Percentiles rank a stretch among this genome's conserved stretches.
Conservation (phyloP, 176 grass and related monocot species). For the Avena atlantica region DNA sequence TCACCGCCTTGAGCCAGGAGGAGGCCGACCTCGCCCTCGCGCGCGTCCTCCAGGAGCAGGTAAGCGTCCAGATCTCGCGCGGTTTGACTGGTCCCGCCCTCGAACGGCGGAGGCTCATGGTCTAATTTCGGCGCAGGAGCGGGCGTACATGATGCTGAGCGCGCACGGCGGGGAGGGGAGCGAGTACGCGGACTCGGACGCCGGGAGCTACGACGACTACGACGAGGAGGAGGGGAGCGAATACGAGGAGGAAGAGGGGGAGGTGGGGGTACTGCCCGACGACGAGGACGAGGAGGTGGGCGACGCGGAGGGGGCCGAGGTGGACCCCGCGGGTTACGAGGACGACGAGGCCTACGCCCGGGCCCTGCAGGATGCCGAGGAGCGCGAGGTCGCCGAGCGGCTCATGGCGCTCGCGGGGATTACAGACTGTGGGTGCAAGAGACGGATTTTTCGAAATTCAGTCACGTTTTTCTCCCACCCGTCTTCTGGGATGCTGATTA, state of each 20-base stretch:
- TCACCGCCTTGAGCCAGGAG: conserved; percentile 94
- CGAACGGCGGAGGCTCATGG: not conserved
- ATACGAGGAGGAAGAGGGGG: conserved; percentile 35
- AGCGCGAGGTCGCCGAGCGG: conserved; percentile 67
- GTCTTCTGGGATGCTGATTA: not conserved
- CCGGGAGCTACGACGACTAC: conserved; percentile 58
- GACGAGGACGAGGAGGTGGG: conserved; percentile 51
- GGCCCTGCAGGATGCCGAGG: conserved; percentile 77
- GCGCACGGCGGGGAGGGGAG: conserved; percentile 59
- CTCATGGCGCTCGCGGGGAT: conserved; percentile 81
- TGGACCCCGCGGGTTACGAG: conserved; percentile 52
- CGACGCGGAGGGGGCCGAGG: conserved; percentile 30
- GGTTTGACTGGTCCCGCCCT: not conserved
- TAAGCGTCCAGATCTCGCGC: conserved; percentile 22
- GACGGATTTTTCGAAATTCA: not conserved
- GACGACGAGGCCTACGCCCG: conserved; percentile 81
- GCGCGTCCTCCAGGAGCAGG: conserved; percentile 94
- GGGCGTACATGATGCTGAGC: conserved; percentile 88
- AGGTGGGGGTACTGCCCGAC: conserved; percentile 36
- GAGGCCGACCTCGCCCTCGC: conserved; percentile 97
- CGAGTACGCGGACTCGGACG: conserved; percentile 71
- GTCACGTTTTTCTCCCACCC: not conserved
- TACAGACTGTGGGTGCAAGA: conserved; percentile 56
- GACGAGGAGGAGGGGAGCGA: conserved; percentile 50
- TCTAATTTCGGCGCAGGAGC: conserved; percentile 61